Evolutionary conservation across 306 rosid species (phyloP).

Genomic region (Lagenaria siceraria): DNA sequence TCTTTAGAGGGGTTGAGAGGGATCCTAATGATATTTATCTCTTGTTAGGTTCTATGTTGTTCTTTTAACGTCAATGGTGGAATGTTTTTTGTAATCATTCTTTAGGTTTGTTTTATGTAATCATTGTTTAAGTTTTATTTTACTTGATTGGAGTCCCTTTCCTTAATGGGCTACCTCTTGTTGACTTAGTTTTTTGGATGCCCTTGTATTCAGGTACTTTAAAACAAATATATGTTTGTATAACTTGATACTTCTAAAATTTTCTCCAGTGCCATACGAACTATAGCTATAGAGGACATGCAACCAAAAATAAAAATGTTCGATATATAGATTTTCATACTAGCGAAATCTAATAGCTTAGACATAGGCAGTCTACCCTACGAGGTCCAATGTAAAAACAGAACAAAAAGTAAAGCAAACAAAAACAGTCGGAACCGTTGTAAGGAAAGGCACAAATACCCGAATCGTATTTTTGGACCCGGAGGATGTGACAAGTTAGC

Average conservation of each 20-base stretch:
- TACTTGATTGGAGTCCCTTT: too few relatives aligned
- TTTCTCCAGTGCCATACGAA: neutral
- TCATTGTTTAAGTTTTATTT: too few relatives aligned
- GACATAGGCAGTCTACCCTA: neutral
- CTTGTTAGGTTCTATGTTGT: too few relatives aligned
- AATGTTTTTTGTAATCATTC: too few relatives aligned
- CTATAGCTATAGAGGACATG: neutral
- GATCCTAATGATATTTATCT: too few relatives aligned
- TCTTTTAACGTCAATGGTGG: too few relatives aligned
- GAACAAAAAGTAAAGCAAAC: neutral
- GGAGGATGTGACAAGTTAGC: slow-evolving; percentile 52
- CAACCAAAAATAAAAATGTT: neutral
- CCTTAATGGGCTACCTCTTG: too few relatives aligned
- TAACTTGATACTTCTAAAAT: neutral
- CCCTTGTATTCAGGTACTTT: too few relatives aligned
- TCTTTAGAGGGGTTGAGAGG: too few relatives aligned
- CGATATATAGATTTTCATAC: neutral
- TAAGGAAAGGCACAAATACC: slow-evolving; percentile 26
- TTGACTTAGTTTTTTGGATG: too few relatives aligned
- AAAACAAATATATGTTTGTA: too few relatives aligned
- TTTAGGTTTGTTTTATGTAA: too few relatives aligned
- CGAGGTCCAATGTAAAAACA: neutral
- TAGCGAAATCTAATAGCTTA: neutral
- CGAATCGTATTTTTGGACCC: slow-evolving; percentile 67
- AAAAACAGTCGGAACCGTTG: neutral